Conservation (phyloP, 2,329 filamentous ascomycete species). For the Pseudodiploospora longispora region DNA sequence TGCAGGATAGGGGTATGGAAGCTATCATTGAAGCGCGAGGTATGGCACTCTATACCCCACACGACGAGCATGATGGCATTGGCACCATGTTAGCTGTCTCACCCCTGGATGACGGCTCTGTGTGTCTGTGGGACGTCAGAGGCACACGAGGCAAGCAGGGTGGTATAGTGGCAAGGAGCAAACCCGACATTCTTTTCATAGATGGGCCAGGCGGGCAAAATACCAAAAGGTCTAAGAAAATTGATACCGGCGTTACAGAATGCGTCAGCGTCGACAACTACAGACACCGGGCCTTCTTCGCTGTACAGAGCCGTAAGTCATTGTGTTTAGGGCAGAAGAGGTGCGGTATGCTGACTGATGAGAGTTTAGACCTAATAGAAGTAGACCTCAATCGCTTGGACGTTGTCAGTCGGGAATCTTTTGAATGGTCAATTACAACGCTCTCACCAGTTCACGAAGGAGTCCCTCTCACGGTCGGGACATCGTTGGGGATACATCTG, state of each 20-base stretch:
- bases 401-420: constrained; percentile 60
- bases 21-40: constrained; percentile 62
- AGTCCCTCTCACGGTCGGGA: constrained; percentile 75
- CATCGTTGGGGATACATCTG: constrained; percentile 71
- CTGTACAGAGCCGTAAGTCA: constrained; percentile 59
- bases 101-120: constrained; percentile 76
- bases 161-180: constrained; percentile 57
- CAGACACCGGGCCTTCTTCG: constrained; percentile 65
- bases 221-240: constrained; percentile 49
- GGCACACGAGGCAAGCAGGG: constrained; percentile 48
- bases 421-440: constrained; percentile 76
- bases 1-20: constrained; percentile 31
- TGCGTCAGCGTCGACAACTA: constrained; percentile 72
- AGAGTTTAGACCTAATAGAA: constrained; percentile 54
- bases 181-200: constrained; percentile 58
- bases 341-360: constrained; percentile 1
- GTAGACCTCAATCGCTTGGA: constrained; percentile 70
- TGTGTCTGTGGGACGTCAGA: constrained; percentile 78
- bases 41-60: constrained; percentile 55
- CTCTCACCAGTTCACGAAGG: constrained; percentile 61
- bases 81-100: constrained; percentile 54
- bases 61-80: constrained; percentile 37
- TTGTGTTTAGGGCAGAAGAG: not conserved
- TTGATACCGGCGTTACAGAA: constrained; percentile 68
- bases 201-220: constrained; percentile 38